Percentiles rank a stretch among this genome's conserved stretches.
phyloP scores from a whole-genome alignment of 352 stramenopile species.

The Phytophthora crassamura region DNA sequence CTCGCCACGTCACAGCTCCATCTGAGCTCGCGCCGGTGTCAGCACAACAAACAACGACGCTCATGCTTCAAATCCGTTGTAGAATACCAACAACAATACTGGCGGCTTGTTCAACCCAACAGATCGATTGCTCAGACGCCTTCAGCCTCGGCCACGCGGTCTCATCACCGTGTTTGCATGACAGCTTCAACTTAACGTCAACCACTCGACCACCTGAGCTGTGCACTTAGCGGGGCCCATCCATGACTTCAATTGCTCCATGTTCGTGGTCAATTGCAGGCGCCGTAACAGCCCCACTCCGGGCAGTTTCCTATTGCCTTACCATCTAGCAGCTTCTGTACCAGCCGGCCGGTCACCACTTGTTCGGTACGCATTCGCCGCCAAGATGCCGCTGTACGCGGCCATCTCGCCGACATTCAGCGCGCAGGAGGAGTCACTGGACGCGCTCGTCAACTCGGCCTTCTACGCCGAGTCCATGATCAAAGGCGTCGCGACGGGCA shows the following conservation, averaged over 20 bases:
- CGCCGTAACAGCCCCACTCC: slow-evolving; percentile 3
- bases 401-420: slow-evolving; percentile 74
- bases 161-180: slow-evolving; percentile 20
- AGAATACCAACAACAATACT: background rate
- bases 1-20: slow-evolving; percentile 29
- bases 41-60: background rate
- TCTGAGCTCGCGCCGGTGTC: background rate
- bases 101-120: slow-evolving; percentile 14
- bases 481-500: slow-evolving; percentile 37
- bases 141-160: slow-evolving; percentile 1
- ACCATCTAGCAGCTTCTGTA: background rate
- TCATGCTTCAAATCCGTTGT: slow-evolving; percentile 19
- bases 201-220: background rate
- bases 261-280: background rate
- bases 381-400: slow-evolving; percentile 62
- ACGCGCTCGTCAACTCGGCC: slow-evolving; percentile 54
- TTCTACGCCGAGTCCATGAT: slow-evolving; percentile 61
- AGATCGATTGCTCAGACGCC: slow-evolving; percentile 12
- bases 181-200: slow-evolving; percentile 15
- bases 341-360: background rate
- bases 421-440: slow-evolving; percentile 53
- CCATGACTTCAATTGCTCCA: background rate
- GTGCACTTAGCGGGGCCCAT: too few relatives aligned
- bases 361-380: background rate
- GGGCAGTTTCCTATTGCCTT: too few relatives aligned